phyloP scores from a whole-genome alignment of 2,329 filamentous ascomycete genomes.

The Aspergillus novofumigatus region DNA sequence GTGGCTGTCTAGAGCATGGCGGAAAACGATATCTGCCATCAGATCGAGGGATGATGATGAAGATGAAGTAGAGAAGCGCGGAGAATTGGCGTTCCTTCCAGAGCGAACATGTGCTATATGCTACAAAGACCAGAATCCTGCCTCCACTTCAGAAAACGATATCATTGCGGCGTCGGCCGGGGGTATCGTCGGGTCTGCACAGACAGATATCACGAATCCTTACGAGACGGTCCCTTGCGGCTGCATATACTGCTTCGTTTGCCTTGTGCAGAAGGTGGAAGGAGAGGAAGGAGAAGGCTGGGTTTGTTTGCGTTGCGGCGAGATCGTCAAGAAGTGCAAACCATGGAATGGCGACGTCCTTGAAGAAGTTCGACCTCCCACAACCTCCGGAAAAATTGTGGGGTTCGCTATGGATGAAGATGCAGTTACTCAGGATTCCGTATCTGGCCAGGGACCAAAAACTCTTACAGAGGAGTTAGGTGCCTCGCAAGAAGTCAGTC shows the following conservation, averaged over 20 bases:
- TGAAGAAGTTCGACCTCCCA: conserved; percentile 33
- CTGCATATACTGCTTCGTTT: conserved; percentile 95
- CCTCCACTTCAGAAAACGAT: conserved; percentile 67
- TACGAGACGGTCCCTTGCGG: conserved; percentile 88
- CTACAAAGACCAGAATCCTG: conserved; percentile 85
- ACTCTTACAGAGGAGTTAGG: conserved; percentile 13
- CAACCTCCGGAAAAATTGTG: conserved; percentile 38
- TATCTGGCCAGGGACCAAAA: conserved; percentile 5
- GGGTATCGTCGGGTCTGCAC: conserved; percentile 79
- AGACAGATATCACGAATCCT: conserved; percentile 92
- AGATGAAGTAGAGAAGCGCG: conserved; percentile 51
- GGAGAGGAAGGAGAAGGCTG: conserved; percentile 92
- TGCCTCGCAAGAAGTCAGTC: conserved; percentile 24
- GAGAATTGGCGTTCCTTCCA: conserved; percentile 79
- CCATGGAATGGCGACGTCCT: conserved; percentile 91
- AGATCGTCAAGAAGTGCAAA: conserved; percentile 75
- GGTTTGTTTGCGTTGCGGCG: conserved; percentile 84
- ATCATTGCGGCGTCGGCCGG: conserved; percentile 64
- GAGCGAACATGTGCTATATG: conserved; percentile 96
- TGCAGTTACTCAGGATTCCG: conserved; percentile 9
- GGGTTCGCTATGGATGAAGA: conserved; percentile 36
- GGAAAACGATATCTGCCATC: conserved; percentile 67
- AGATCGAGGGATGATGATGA: conserved; percentile 46
- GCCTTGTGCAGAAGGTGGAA: conserved; percentile 83
- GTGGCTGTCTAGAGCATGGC: conserved; percentile 84